A percentile compares a stretch with the other conserved stretches of the same genome.
phyloP scores from a whole-genome alignment of 2,329 filamentous ascomycete genomes.

The Talaromyces sp. region DNA sequence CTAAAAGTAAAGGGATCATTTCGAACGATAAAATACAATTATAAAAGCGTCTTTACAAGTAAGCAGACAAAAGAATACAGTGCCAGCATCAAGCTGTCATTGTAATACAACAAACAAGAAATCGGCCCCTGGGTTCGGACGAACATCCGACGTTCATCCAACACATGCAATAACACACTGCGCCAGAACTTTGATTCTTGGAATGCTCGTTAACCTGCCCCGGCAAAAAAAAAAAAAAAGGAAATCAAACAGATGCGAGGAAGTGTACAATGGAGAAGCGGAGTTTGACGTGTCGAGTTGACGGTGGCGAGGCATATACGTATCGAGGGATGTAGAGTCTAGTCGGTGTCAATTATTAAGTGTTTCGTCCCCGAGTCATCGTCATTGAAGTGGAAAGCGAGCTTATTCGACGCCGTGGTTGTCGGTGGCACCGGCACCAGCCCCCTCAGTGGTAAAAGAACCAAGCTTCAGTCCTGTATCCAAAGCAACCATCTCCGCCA shows the following conservation, averaged over 20 bases:
- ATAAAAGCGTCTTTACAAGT: constrained; percentile 14
- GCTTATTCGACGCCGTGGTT: constrained; percentile 37
- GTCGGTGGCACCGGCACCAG: constrained; percentile 31
- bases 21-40: constrained; percentile 19
- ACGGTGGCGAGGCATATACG: neutral
- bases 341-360: constrained; percentile 3
- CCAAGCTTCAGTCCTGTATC: constrained; percentile 69
- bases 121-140: neutral
- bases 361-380: neutral
- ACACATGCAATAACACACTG: constrained; percentile 9
- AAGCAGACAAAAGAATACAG: constrained; percentile 4
- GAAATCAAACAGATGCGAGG: constrained; percentile 14
- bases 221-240: constrained; percentile 1
- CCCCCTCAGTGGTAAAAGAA: constrained; percentile 35
- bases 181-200: constrained; percentile 3
- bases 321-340: constrained; percentile 2
- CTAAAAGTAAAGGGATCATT: neutral
- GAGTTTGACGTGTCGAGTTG: constrained; percentile 13
- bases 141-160: constrained; percentile 7
- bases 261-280: constrained; percentile 18
- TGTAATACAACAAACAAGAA: constrained; percentile 14
- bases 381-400: neutral
- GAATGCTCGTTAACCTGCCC: constrained; percentile 11
- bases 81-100: constrained; percentile 18
- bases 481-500: constrained; percentile 96